phyloP scores from a whole-genome alignment of 2,329 filamentous ascomycete genomes.

The Fusarium avenaceum region DNA sequence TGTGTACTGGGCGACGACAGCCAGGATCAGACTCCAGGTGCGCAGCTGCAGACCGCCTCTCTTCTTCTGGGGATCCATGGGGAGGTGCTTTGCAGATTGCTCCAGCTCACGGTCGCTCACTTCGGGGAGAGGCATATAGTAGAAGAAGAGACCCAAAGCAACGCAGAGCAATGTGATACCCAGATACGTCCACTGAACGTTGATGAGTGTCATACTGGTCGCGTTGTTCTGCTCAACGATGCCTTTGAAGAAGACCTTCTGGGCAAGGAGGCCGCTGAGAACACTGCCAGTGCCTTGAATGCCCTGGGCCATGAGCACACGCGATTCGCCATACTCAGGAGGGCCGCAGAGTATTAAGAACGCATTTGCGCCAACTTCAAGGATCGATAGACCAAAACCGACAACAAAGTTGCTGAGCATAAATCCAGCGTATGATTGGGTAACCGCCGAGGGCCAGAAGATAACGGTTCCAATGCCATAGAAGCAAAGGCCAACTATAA shows the following conservation, averaged over 20 bases:
- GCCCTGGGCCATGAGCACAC: slow-evolving; percentile 81
- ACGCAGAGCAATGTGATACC: slow-evolving; percentile 82
- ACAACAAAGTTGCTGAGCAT: slow-evolving; percentile 81
- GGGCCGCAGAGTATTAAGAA: slow-evolving; percentile 81
- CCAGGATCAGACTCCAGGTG: slow-evolving; percentile 74
- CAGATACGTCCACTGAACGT: slow-evolving; percentile 89
- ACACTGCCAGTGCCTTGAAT: slow-evolving; percentile 83
- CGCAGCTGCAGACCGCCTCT: slow-evolving; percentile 67
- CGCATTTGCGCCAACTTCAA: slow-evolving; percentile 86
- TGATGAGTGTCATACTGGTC: slow-evolving; percentile 68
- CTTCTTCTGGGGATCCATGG: slow-evolving; percentile 64
- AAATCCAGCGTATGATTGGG: slow-evolving; percentile 82
- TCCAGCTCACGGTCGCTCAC: slow-evolving; percentile 69
- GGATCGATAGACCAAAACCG: slow-evolving; percentile 79
- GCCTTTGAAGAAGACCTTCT: slow-evolving; percentile 78
- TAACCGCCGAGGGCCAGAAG: slow-evolving; percentile 85
- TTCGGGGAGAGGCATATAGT: slow-evolving; percentile 76
- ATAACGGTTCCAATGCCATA: slow-evolving; percentile 85
- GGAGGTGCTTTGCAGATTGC: slow-evolving; percentile 61
- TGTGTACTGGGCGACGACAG: slow-evolving; percentile 80
- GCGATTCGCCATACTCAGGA: slow-evolving; percentile 77
- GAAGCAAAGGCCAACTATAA: slow-evolving; percentile 81
- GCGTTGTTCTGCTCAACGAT: slow-evolving; percentile 57
- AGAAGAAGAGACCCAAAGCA: slow-evolving; percentile 76
- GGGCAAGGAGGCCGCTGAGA: slow-evolving; percentile 78